A percentile compares a stretch with the other conserved stretches of the same genome.
Conservation (phyloP, 257 asterid genomes). For the Euphrasia confusa region DNA sequence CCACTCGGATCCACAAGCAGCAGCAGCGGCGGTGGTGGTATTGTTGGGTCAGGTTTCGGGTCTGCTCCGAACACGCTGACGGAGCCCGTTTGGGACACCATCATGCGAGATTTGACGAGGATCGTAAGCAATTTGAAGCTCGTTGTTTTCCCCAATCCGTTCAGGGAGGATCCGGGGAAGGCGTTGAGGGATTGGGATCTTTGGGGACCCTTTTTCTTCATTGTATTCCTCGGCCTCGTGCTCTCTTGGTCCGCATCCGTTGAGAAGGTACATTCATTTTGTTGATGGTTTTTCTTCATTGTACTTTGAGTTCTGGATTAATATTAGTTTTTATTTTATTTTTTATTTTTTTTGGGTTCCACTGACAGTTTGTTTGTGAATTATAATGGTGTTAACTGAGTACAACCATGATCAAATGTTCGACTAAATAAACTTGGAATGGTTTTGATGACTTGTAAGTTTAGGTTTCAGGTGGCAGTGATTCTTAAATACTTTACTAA, state of each 20-base stretch:
- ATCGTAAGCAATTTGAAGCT: conserved; percentile 64
- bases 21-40: no score
- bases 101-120: no score
- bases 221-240: conserved; percentile 72
- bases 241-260: conserved; percentile 88
- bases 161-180: conserved; percentile 78
- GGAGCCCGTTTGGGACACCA: no score
- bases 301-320: conserved; percentile 6
- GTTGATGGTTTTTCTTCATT: background rate
- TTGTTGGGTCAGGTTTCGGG: no score
- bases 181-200: conserved; percentile 87
- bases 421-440: background rate
- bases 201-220: conserved; percentile 85
- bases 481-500: background rate
- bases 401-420: background rate
- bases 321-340: no score
- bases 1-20: no score
- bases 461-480: background rate
- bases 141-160: conserved; percentile 80
- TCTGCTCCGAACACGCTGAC: no score
- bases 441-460: background rate
- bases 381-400: background rate
- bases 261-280: conserved; percentile 50
- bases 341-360: background rate
- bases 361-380: background rate